Conservation (phyloP, 768 basidiomycete genomes). For the Boletus subparvulus region DNA sequence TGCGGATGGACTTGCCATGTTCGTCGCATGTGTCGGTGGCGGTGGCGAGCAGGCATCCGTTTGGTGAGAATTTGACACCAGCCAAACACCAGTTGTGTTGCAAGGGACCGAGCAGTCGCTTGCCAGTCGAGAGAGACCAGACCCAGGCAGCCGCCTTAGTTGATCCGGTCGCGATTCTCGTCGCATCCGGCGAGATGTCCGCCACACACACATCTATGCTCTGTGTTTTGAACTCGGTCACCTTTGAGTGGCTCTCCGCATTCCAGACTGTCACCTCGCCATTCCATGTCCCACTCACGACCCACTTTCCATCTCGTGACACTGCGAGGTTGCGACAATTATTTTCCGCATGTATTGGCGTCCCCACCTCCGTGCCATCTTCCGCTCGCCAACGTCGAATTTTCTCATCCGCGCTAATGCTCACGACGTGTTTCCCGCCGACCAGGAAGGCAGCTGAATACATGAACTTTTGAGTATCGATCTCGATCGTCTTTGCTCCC, state of each 20-base stretch:
- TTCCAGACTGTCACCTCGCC: neutral
- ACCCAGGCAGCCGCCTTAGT: neutral
- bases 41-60: neutral
- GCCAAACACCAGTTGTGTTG: neutral
- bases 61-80: neutral
- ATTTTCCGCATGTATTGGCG: neutral
- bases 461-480: neutral
- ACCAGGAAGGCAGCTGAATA: neutral
- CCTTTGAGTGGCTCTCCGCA: neutral
- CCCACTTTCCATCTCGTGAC: neutral
- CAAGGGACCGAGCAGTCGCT: neutral
- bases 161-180: neutral
- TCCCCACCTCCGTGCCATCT: neutral
- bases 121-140: neutral
- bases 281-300: neutral
- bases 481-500: neutral
- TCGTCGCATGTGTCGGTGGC: neutral
- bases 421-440: neutral
- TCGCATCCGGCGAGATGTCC: conserved; percentile 2
- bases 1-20: neutral
- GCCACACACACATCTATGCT: neutral
- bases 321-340: neutral
- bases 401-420: neutral
- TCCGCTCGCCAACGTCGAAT: neutral
- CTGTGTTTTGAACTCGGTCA: neutral